A percentile compares a stretch with the other conserved stretches of the same genome.
phyloP scores from a whole-genome alignment of 2,329 filamentous ascomycete genomes.

The Furcasterigmium sp. region DNA sequence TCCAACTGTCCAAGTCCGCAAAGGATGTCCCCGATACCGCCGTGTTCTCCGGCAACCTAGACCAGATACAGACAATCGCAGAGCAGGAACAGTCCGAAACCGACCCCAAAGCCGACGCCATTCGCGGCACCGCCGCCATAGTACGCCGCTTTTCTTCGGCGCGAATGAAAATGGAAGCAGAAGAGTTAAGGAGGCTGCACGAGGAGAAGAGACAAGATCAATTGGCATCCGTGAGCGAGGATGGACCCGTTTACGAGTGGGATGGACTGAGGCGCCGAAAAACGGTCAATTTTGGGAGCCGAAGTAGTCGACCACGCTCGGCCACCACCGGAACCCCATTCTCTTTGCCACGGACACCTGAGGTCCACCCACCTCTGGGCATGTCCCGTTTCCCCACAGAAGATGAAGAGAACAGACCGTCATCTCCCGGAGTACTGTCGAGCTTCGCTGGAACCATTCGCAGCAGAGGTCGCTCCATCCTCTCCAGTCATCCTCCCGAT shows the following conservation, averaged over 20 bases:
- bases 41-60: slow-evolving; percentile 86
- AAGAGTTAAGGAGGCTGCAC: slow-evolving; percentile 72
- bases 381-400: slow-evolving; percentile 78
- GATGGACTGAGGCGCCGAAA: slow-evolving; percentile 78
- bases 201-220: slow-evolving; percentile 69
- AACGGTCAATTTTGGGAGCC: slow-evolving; percentile 42
- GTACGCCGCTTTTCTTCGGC: slow-evolving; percentile 74
- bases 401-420: slow-evolving; percentile 42
- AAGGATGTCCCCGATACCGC: slow-evolving; percentile 95
- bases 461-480: slow-evolving; percentile 33
- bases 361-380: slow-evolving; percentile 70
- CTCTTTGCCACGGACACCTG: slow-evolving; percentile 20
- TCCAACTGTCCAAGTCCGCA: slow-evolving; percentile 96
- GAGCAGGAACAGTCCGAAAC: slow-evolving; percentile 95
- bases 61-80: slow-evolving; percentile 92
- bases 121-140: slow-evolving; percentile 85
- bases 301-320: slow-evolving; percentile 9
- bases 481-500: slow-evolving; percentile 33
- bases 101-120: slow-evolving; percentile 93
- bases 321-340: slow-evolving; percentile 2
- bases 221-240: slow-evolving; percentile 72
- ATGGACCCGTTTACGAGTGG: slow-evolving; percentile 70
- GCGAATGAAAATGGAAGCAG: slow-evolving; percentile 71
- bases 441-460: slow-evolving; percentile 54
- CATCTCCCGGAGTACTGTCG: slow-evolving; percentile 42